Percentiles rank a stretch among this genome's conserved stretches.
Conservation (phyloP, 1,284 basidiomycete genomes). For the Meripilus lineatus region DNA sequence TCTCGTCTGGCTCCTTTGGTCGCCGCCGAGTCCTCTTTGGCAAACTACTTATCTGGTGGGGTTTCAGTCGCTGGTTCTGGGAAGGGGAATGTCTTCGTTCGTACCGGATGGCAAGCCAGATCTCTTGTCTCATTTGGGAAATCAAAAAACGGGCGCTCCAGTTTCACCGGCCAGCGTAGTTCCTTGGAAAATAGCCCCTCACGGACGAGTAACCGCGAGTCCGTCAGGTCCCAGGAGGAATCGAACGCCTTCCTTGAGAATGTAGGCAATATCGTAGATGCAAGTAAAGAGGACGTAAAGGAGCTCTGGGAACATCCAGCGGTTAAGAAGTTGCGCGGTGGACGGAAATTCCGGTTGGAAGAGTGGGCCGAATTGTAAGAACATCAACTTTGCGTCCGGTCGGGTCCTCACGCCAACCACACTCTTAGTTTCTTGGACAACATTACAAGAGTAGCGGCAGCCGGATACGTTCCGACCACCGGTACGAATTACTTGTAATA, state of each 20-base stretch:
- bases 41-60: conserved; percentile 67
- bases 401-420: neutral
- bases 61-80: conserved; percentile 65
- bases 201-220: conserved; percentile 13
- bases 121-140: conserved; percentile 34
- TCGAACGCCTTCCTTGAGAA: conserved; percentile 56
- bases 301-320: conserved; percentile 66
- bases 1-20: conserved; percentile 56
- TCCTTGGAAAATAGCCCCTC: conserved; percentile 16
- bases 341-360: conserved; percentile 68
- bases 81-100: conserved; percentile 69
- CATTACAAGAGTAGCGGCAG: conserved; percentile 61
- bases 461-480: conserved; percentile 67
- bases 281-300: conserved; percentile 56
- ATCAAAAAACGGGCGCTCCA: conserved; percentile 19
- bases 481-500: conserved; percentile 37
- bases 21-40: conserved; percentile 56
- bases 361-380: conserved; percentile 83
- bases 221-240: conserved; percentile 19
- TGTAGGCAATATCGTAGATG: conserved; percentile 51
- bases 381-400: neutral
- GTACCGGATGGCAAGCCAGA: conserved; percentile 71
- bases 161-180: conserved; percentile 20
- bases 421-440: conserved; percentile 62
- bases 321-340: conserved; percentile 60